Evolutionary conservation across 2,329 filamentous ascomycete species (phyloP), one percentile per base, ranked within the genome.

Genomic region (Phyllosticta paracitricarpa): DNA sequence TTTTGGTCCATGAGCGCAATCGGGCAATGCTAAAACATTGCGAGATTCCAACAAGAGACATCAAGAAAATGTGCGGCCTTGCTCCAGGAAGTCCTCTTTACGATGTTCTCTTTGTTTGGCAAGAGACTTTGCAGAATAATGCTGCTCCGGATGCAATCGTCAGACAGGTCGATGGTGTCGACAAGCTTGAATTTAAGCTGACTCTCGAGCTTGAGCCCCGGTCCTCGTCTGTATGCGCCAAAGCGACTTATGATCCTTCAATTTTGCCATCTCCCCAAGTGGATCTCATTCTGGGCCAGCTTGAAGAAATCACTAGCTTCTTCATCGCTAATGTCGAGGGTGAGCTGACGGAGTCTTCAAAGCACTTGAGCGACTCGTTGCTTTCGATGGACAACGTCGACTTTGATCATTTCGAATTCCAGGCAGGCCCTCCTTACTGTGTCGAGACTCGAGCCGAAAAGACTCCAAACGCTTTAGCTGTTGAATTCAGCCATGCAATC

Each of bases 21-120:
- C 82, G 87, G 35, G 79, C 81, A 3, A 80, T 85, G 60, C 79
- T 96, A 58, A 79, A 83, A 17, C 79, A 93, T 69, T 82, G 82
- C 24, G 76, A 77, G 1, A 68, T 91, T 5, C 80, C 89, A 0
- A 78, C 95, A 2, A 76, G 83, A 0, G 84, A 91, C 1, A 89
- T 96, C 65, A 87, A 84, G 67, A 84, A 82, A 65, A 73, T 81
- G 1, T 82, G 81, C 2, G 81, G 80, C 0, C 63, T 87, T 0
- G 74, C 79, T 28, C 78, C 84, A 0, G 77, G 80, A 0, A 79
- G 83, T 51, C 74, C 75, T 1, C 73, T 96, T 0, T 96, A 93
- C 66, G 89, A 96, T 66, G 81, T 86, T 0, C 76, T 96, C 0
- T 87, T 96, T 67, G 86, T 92, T 0, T 97, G 92, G 79, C 92